phyloP scores from a whole-genome alignment of 345 rosid species.

The thale cress (Arabidopsis thaliana) region DNA sequence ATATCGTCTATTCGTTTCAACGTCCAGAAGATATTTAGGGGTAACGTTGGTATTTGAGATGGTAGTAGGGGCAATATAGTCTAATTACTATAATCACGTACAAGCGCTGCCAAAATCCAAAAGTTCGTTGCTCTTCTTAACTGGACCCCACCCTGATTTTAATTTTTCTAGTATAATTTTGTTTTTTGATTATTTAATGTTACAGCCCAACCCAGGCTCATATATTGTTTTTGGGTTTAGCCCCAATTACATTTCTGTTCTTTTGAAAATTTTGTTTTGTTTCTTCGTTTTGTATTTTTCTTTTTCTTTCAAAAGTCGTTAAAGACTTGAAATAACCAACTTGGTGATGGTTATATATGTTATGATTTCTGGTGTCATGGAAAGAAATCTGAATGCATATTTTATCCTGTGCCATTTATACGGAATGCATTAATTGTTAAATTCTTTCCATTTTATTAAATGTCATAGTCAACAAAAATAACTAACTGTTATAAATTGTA shows the following conservation, averaged over 20 bases:
- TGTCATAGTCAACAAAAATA: background rate
- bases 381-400: background rate
- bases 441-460: background rate
- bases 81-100: constrained; percentile 12
- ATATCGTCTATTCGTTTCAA: background rate
- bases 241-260: background rate
- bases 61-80: constrained; percentile 21
- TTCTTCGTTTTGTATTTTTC: too few species aligned
- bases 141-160: constrained; percentile 15
- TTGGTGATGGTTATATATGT: too few species aligned
- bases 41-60: background rate
- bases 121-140: constrained; percentile 14
- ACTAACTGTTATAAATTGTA: background rate
- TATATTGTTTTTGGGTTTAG: background rate
- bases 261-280: too few species aligned
- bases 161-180: background rate
- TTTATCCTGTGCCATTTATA: too few species aligned
- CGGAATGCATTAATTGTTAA: background rate
- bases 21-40: constrained; percentile 10
- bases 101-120: constrained; percentile 6
- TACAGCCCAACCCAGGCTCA: background rate
- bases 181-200: background rate
- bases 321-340: background rate
- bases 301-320: too few species aligned
- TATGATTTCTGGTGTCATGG: background rate